Evolutionary conservation across 1,284 basidiomycete genomes (phyloP), one percentile per base, ranked within the genome.

Genomic region (Microbotryum saponariae): DNA sequence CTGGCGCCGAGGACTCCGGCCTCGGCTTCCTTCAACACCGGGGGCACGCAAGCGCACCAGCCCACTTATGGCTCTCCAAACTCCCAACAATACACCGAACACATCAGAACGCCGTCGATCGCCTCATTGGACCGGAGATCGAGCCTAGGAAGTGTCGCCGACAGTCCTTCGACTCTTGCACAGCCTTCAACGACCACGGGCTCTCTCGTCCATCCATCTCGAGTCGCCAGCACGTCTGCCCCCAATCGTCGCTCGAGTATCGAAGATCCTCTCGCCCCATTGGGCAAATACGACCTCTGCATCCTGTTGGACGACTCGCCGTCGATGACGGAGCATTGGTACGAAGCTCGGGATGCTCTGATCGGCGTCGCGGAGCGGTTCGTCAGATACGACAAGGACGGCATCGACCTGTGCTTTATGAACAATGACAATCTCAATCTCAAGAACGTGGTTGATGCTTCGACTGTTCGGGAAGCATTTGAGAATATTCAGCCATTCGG

Each of bases 261-360:
- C 9, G 64, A 66, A 54, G 64, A 68, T 37, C 52, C 56, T 4
- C 56, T 68, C 9, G 58, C 56, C 5, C 54, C 59, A 6, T 37
- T 66, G 10, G 51, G 53, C 1, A 33, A 47, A 37, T 68, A 66
- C 52, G 64, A 65, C 29, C 21, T 68, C 8, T 49, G 54, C 12
- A 18, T 59, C 5, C 29, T 67, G 18, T 47, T 67, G 21, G 63
- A 67, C 33, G 63, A 68, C 42, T 59, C 56, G 14, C 64, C 61
- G 25, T 56, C 52, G 3, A 63, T 68, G 64, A 42, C 46, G 4
- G 49, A 60, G 25, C 20, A 51, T 6, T 68, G 66, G 66, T 4
- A 48, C 4, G 50, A 66, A 27, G 51, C 59, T 21, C n/a, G 59
- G 48, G 46, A 49, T 7, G 64, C 61, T 9, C 25, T 66, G 47